These are phyloP conservation scores for Aspergillus asperescens DNA, from an alignment of 495 filamentous ascomycete genomes.

Conservation along the genomic window DNA sequence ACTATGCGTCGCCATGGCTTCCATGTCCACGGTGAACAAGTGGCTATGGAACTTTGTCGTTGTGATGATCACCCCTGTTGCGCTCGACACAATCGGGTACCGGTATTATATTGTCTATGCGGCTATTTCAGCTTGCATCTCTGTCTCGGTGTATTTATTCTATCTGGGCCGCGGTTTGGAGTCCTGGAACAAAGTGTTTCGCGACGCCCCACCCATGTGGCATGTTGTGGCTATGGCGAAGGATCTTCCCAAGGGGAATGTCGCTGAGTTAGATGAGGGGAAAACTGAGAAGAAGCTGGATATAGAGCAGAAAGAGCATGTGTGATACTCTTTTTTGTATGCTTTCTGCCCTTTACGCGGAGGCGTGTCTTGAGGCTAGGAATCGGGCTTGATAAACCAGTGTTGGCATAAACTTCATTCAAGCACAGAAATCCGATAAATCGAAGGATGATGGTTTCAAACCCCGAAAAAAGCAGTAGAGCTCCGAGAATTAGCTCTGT, in stretches of 20 bases:
- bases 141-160: conserved; percentile 57
- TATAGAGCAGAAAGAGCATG: too few relatives aligned
- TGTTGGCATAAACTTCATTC: too few relatives aligned
- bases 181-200: conserved; percentile 56
- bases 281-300: too few relatives aligned
- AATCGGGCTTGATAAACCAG: too few relatives aligned
- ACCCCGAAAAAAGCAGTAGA: too few relatives aligned
- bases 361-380: too few relatives aligned
- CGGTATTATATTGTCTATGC: conserved; percentile 59
- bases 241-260: neutral
- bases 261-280: neutral
- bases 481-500: too few relatives aligned
- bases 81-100: conserved; percentile 51
- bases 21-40: conserved; percentile 38
- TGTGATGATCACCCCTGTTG: conserved; percentile 52
- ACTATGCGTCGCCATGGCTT: conserved; percentile 49
- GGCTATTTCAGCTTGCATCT: conserved; percentile 49
- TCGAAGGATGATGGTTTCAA: too few relatives aligned
- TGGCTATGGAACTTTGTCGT: conserved; percentile 55
- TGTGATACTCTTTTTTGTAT: too few relatives aligned
- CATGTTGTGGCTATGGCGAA: neutral
- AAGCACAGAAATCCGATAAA: too few relatives aligned
- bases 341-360: too few relatives aligned
- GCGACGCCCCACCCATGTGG: conserved; percentile 1
- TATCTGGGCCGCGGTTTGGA: conserved; percentile 61